Conservation (phyloP, 2,329 filamentous ascomycete species). For the Aspergillus aculeatus region DNA sequence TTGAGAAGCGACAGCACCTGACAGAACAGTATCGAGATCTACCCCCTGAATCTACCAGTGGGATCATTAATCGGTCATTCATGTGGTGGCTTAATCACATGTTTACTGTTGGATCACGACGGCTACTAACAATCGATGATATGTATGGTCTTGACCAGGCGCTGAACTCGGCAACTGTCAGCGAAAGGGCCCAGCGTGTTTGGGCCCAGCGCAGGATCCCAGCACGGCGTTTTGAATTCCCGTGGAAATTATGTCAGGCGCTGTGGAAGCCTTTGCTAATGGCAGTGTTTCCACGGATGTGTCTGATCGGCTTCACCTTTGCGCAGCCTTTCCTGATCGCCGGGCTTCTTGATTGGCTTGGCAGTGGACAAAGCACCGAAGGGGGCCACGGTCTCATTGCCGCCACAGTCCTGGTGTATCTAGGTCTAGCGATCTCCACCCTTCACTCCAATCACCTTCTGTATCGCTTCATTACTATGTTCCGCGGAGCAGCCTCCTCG, state of each 20-base stretch:
- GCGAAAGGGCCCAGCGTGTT: not conserved
- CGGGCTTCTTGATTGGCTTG: slow-evolving; percentile 19
- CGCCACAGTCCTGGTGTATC: not conserved
- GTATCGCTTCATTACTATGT: not conserved
- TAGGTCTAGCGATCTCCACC: not conserved
- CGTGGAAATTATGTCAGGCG: not conserved
- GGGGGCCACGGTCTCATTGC: not conserved
- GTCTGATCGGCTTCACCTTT: slow-evolving; percentile 20
- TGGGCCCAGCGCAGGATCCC: not conserved
- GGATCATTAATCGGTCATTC: not conserved
- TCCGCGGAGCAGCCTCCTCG: not conserved
- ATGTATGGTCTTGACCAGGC: not conserved
- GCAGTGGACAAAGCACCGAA: not conserved
- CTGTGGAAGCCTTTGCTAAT: slow-evolving; percentile 17
- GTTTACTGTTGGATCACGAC: not conserved
- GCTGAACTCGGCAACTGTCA: not conserved
- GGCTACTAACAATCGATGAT: not conserved
- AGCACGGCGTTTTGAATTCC: not conserved
- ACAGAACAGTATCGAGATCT: not conserved
- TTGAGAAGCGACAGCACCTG: not conserved
- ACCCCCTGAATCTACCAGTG: not conserved
- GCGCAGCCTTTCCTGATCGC: slow-evolving; percentile 27
- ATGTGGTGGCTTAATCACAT: not conserved
- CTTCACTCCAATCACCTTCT: not conserved
- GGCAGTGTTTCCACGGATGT: slow-evolving; percentile 19